These are phyloP conservation scores for Cladophialophora carrionii DNA, from an alignment of 2,329 filamentous ascomycete species.

Conservation along the genomic window DNA sequence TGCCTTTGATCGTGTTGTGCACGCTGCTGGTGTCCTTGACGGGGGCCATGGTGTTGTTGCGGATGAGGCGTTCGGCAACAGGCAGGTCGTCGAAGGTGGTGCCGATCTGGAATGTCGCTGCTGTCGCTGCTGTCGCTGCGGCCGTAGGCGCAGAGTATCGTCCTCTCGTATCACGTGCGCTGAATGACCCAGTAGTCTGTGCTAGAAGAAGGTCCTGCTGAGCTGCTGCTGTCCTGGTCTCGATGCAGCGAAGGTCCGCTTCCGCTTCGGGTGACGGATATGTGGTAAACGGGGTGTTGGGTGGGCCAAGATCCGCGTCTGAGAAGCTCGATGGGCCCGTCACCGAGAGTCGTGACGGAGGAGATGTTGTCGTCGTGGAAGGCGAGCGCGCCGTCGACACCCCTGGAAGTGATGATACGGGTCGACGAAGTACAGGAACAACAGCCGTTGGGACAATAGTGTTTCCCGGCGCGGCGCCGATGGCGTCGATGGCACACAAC, in stretches of 20 bases:
- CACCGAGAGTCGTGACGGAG: neutral
- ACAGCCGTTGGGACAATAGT: neutral
- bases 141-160: neutral
- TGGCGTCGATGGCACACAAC: constrained; percentile 4
- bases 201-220: neutral
- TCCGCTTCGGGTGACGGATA: neutral
- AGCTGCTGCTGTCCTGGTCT: neutral
- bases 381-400: neutral
- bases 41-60: constrained; percentile 30
- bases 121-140: neutral
- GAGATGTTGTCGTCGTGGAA: neutral
- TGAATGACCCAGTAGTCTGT: neutral
- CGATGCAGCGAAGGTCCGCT: neutral
- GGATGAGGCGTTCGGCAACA: neutral
- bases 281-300: neutral
- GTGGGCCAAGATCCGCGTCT: neutral
- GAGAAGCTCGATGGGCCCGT: constrained; percentile 8
- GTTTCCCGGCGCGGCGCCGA: neutral
- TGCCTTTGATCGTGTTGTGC: constrained; percentile 51
- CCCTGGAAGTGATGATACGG: too few species aligned
- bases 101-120: neutral
- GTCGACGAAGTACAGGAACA: neutral
- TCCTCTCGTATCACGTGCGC: neutral
- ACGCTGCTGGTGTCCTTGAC: constrained; percentile 36
- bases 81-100: constrained; percentile 14